These are phyloP conservation scores for Hygrophila difformis DNA, from an alignment of 257 asterid species.

Conservation along the genomic window DNA sequence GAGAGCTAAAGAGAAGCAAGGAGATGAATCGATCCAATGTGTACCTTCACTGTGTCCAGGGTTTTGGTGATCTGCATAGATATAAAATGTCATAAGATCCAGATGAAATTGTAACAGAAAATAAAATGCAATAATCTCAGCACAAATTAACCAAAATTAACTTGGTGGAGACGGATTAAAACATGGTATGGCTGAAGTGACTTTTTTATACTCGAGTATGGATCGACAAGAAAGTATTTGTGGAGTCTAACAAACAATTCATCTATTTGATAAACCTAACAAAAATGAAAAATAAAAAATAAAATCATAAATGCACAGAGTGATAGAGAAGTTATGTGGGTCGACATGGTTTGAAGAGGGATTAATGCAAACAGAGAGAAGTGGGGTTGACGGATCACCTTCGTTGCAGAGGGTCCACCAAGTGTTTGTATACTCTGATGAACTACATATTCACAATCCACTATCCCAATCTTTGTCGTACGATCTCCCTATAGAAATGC, in stretches of 20 bases:
- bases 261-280: no score
- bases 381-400: conserved; percentile 34
- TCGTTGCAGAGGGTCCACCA: conserved; percentile 72
- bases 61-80: conserved; percentile 38
- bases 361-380: background rate
- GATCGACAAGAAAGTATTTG: no score
- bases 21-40: background rate
- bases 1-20: background rate
- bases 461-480: conserved; percentile 80
- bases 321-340: background rate
- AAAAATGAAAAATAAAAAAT: no score
- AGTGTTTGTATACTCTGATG: conserved; percentile 97
- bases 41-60: conserved; percentile 45
- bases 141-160: no score
- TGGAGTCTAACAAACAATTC: no score
- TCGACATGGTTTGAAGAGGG: background rate
- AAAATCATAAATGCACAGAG: background rate
- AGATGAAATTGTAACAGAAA: no score
- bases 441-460: conserved; percentile 82
- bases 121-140: no score
- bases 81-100: conserved; percentile 13
- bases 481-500: conserved; percentile 65
- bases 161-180: no score
- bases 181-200: no score
- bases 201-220: no score